phyloP scores from a whole-genome alignment of 352 stramenopile species.

The Phytophthora nicotianae region DNA sequence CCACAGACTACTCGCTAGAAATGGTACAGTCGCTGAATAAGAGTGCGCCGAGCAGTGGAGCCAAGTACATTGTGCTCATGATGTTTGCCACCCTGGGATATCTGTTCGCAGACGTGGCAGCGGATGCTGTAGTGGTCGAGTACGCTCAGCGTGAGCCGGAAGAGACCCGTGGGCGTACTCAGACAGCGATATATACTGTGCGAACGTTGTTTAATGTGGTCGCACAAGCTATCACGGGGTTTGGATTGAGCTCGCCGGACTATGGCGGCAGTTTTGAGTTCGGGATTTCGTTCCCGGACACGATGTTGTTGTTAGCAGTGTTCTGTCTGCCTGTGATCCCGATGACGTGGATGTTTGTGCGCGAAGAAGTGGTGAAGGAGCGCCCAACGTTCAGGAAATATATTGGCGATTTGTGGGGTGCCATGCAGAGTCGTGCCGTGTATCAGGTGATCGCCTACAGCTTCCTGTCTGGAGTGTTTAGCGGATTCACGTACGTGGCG shows the following conservation, averaged over 20 bases:
- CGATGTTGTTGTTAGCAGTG: slow-evolving; percentile 43
- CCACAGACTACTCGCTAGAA: slow-evolving; percentile 32
- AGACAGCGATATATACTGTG: slow-evolving; percentile 60
- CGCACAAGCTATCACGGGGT: slow-evolving; percentile 40
- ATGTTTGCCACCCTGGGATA: slow-evolving; percentile 60
- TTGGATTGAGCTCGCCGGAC: slow-evolving; percentile 46
- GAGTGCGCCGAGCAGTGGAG: slow-evolving; percentile 39
- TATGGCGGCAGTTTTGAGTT: slow-evolving; percentile 59
- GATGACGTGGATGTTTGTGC: slow-evolving; percentile 55
- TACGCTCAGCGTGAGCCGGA: slow-evolving; percentile 62
- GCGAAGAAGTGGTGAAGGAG: slow-evolving; percentile 44
- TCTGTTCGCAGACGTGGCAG: slow-evolving; percentile 56
- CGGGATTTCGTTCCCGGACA: slow-evolving; percentile 41
- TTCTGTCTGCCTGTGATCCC: slow-evolving; percentile 52
- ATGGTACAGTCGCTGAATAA: slow-evolving; percentile 44
- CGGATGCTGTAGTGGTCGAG: slow-evolving; percentile 60
- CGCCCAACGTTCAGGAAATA: slow-evolving; percentile 43
- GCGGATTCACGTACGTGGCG: slow-evolving; percentile 52
- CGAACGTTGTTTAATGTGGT: slow-evolving; percentile 49
- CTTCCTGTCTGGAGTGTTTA: slow-evolving; percentile 48
- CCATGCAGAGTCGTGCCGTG: slow-evolving; percentile 53
- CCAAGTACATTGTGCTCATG: slow-evolving; percentile 58
- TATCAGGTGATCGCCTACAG: slow-evolving; percentile 63
- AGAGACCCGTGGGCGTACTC: slow-evolving; percentile 51
- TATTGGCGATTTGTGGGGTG: slow-evolving; percentile 43